These are phyloP conservation scores for Mycosphaerella sp. DNA, from an alignment of 2,329 filamentous ascomycete species.

Conservation along the genomic window DNA sequence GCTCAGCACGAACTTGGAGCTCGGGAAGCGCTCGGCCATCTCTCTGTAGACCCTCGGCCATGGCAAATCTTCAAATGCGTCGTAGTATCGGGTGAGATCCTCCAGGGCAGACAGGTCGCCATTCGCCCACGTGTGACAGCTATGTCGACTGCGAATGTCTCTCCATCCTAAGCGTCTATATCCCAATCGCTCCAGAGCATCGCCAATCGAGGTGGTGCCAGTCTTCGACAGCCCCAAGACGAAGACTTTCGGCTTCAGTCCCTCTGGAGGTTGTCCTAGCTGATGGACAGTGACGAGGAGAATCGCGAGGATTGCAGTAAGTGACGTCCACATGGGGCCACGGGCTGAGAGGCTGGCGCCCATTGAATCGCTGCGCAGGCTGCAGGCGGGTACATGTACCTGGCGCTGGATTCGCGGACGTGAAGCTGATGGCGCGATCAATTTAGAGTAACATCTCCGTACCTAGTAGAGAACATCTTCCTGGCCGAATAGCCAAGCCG, in stretches of 20 bases:
- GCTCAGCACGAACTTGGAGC: constrained; percentile 29
- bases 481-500: no score
- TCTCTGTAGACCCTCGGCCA: constrained; percentile 29
- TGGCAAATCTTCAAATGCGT: constrained; percentile 31
- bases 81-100: constrained; percentile 25
- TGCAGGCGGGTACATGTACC: background rate
- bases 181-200: constrained; percentile 27
- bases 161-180: constrained; percentile 31
- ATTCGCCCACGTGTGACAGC: constrained; percentile 28
- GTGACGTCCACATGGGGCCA: constrained; percentile 1
- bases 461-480: no score
- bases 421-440: background rate
- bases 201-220: constrained; percentile 29
- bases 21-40: constrained; percentile 27
- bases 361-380: background rate
- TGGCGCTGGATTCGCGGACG: background rate
- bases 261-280: constrained; percentile 20
- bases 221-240: constrained; percentile 31
- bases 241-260: constrained; percentile 28
- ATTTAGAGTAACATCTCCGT: no score
- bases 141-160: constrained; percentile 29
- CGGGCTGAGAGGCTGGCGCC: background rate
- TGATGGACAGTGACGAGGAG: constrained; percentile 1
- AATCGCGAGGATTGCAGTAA: background rate
- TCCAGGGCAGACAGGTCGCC: constrained; percentile 22